phyloP scores from a whole-genome alignment of 2,329 filamentous ascomycete genomes.

The Nothomitra cinnamomea region DNA sequence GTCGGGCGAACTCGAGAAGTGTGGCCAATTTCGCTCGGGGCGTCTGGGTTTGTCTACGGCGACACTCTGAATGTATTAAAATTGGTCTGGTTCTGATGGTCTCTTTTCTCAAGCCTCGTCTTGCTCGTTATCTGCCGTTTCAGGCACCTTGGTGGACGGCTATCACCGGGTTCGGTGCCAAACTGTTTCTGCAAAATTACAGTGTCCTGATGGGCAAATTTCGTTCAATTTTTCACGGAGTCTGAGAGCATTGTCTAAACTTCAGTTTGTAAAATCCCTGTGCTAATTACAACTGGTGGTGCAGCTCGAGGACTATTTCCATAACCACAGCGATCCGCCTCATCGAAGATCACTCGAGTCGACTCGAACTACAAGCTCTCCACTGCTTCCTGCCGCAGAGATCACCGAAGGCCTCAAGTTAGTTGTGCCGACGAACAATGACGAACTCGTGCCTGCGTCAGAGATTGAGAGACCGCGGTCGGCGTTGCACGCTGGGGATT shows the following conservation, averaged over 20 bases:
- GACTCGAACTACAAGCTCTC: conserved; percentile 10
- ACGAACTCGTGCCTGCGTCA: conserved; percentile 22
- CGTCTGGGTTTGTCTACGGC: background rate
- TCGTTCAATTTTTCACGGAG: too few species aligned
- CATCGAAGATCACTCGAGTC: conserved; percentile 18
- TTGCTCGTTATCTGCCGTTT: too few species aligned
- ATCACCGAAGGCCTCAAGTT: conserved; percentile 21
- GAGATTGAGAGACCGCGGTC: conserved; percentile 73
- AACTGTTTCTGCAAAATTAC: background rate
- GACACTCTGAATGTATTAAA: background rate
- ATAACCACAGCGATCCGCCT: conserved; percentile 21
- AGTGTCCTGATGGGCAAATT: background rate
- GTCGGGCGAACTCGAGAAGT: background rate
- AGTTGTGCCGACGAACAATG: background rate
- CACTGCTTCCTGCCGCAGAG: conserved; percentile 29
- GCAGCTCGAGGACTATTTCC: conserved; percentile 24
- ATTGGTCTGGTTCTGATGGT: background rate
- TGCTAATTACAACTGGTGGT: background rate
- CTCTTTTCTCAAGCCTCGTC: background rate
- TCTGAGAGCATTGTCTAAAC: too few species aligned
- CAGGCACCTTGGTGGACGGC: background rate
- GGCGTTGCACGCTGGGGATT: conserved; percentile 50
- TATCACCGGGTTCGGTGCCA: too few species aligned
- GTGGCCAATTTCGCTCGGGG: background rate
- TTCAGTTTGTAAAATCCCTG: too few species aligned